These are phyloP conservation scores for Suillus spraguei DNA, from an alignment of 768 basidiomycete genomes.

Conservation along the genomic window DNA sequence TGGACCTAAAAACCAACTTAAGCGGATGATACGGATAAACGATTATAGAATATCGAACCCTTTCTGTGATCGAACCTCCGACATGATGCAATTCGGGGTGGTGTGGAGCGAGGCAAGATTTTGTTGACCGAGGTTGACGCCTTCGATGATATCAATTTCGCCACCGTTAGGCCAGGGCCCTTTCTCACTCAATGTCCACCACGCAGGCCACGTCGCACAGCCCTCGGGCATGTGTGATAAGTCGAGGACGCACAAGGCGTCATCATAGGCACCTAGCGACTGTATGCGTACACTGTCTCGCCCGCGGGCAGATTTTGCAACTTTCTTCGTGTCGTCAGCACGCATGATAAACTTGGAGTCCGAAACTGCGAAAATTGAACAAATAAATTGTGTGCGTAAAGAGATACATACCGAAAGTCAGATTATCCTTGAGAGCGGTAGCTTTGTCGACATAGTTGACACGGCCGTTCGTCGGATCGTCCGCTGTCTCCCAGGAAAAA, in stretches of 20 bases:
- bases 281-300: slow-evolving; percentile 58
- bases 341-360: slow-evolving; percentile 56
- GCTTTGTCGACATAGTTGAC: slow-evolving; percentile 56
- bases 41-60: slow-evolving; percentile 40
- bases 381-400: not conserved
- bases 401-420: slow-evolving; percentile 46
- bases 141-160: slow-evolving; percentile 65
- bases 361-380: not conserved
- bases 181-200: slow-evolving; percentile 53
- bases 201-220: slow-evolving; percentile 65
- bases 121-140: slow-evolving; percentile 47
- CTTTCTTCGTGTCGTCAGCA: slow-evolving; percentile 45
- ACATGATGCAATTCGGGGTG: slow-evolving; percentile 48
- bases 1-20: slow-evolving; percentile 30
- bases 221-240: slow-evolving; percentile 63
- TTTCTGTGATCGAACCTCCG: slow-evolving; percentile 40
- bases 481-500: slow-evolving; percentile 51
- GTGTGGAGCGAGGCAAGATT: slow-evolving; percentile 64
- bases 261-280: slow-evolving; percentile 46
- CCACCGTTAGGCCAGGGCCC: slow-evolving; percentile 66
- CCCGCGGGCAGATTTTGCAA: slow-evolving; percentile 43
- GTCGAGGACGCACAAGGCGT: slow-evolving; percentile 53
- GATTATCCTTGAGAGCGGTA: slow-evolving; percentile 43
- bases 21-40: not conserved
- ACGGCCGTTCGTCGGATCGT: slow-evolving; percentile 69